Percentiles rank a stretch among this genome's conserved stretches.
phyloP scores from a whole-genome alignment of 2,329 filamentous ascomycete species.

The Trichoderma simmonsii region DNA sequence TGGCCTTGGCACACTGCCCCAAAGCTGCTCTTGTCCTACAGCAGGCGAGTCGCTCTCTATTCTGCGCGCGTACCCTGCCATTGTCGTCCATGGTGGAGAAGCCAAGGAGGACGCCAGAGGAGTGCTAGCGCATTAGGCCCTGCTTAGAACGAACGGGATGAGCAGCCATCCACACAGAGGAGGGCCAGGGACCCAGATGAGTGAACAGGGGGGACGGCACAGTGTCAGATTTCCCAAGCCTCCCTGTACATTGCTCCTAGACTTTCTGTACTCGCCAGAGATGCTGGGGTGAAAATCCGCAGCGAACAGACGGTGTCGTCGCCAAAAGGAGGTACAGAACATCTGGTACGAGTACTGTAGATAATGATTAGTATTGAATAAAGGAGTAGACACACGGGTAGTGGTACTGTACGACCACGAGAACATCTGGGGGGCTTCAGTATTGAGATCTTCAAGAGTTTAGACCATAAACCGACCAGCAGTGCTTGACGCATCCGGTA shows the following conservation, averaged over 20 bases:
- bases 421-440: not conserved
- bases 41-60: slow-evolving; percentile 2
- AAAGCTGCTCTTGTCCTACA: slow-evolving; percentile 10
- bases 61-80: slow-evolving; percentile 12
- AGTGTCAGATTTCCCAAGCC: slow-evolving; percentile 6
- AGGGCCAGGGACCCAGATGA: slow-evolving; percentile 2
- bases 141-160: slow-evolving; percentile 10
- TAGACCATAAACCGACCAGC: too few relatives aligned
- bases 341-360: not conserved
- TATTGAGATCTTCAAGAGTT: not conserved
- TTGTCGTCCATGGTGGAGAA: slow-evolving; percentile 17
- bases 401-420: not conserved
- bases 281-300: not conserved
- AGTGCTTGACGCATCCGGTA: not conserved
- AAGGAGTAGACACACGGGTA: not conserved
- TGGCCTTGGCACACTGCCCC: slow-evolving; percentile 6
- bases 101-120: slow-evolving; percentile 4
- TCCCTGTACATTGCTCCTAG: not conserved
- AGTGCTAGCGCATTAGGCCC: slow-evolving; percentile 11
- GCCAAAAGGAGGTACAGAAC: not conserved
- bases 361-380: not conserved
- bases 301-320: not conserved
- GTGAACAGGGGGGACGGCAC: slow-evolving; percentile 10
- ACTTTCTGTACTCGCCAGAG: not conserved
- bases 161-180: slow-evolving; percentile 14